Evolutionary conservation across 805 yeast genomes (phyloP).

Genomic region (Clavispora fructus): DNA sequence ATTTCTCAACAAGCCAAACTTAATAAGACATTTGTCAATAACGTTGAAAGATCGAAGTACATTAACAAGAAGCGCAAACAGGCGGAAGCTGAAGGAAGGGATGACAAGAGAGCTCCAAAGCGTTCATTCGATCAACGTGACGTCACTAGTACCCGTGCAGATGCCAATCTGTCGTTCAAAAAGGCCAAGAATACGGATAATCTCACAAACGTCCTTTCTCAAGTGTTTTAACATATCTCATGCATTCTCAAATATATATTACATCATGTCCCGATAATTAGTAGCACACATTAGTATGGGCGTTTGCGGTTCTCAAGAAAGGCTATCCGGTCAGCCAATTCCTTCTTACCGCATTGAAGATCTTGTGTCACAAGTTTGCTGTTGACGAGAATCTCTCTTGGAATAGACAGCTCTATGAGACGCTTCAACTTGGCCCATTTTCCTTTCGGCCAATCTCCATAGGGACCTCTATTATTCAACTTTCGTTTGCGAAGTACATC

Average conservation of each 20-base stretch:
- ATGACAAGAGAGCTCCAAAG: constrained; percentile 1
- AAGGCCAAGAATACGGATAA: constrained; percentile 35
- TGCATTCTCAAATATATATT: neutral
- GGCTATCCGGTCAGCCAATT: constrained; percentile 25
- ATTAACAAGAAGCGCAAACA: constrained; percentile 46
- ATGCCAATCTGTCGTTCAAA: constrained; percentile 47
- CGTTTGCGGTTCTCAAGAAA: constrained; percentile 4
- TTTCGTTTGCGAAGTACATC: constrained; percentile 9
- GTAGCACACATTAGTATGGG: neutral
- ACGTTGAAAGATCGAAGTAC: constrained; percentile 84
- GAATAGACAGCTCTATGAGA: constrained; percentile 25
- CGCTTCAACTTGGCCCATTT: constrained; percentile 30
- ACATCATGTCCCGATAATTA: neutral
- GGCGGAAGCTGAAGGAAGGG: constrained; percentile 3
- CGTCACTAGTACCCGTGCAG: constrained; percentile 62
- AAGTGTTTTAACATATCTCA: constrained; percentile 40
- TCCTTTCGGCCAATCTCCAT: constrained; percentile 21
- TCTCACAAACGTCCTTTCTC: constrained; percentile 46
- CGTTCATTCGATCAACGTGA: constrained; percentile 68
- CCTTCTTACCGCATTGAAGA: constrained; percentile 25
- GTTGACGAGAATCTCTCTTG: constrained; percentile 22
- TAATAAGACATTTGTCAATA: constrained; percentile 76
- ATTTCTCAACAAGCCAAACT: constrained; percentile 82
- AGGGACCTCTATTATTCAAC: neutral
- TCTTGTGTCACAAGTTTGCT: constrained; percentile 22